Evolutionary conservation across 2,329 filamentous ascomycete genomes (phyloP), one percentile per base, ranked within the genome.

Genomic region (Sporothrix humicola): DNA sequence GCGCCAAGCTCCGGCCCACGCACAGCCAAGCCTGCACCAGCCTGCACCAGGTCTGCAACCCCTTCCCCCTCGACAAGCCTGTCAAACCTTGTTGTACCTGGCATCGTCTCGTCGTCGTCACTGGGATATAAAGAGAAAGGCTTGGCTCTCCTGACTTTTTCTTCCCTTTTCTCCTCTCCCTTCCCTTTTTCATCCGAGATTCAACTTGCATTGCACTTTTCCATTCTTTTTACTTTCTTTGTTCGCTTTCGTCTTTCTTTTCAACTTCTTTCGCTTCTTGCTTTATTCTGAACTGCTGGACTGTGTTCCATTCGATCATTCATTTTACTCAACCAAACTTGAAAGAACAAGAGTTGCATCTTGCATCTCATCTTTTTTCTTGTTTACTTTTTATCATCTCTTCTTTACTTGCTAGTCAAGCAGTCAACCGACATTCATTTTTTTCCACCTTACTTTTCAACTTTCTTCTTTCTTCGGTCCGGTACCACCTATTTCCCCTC

Each of bases 281-380:
- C 31, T 80, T 78, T 82, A 82, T 81, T 84, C 83, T 85, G 84
- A 83, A 85, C 73, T 69, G 73, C 75, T 68, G 74, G 75, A 69
- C 75, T 83, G 83, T 86, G 82, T 85, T 80, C 82, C 77, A 76
- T 85, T 84, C 84, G 84, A 86, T 85, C 84, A 82, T 84, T 80
- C 78, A 83, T 80, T 77, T 78, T 81, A 79, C 75, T 75, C 73
- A 73, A 76, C 52, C 76, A 78, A 77, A 79, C 54, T 72, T 26
- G 52, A 20, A 20, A 20, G 23, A 69, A 17, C 48, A n/a, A 42
- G 15, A 54, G 50, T 42, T 20, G 23, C 56, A 37, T n/a, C 50
- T 44, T 58, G n/a, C 31, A 31, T 37, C 56, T 20, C 37, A 10
- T 46, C 59, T 42, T 46, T 69, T 12, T 56, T 71, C 58, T 37